phyloP scores from a whole-genome alignment of 2,329 filamentous ascomycete genomes.

The Amesomyces nigricolor region DNA sequence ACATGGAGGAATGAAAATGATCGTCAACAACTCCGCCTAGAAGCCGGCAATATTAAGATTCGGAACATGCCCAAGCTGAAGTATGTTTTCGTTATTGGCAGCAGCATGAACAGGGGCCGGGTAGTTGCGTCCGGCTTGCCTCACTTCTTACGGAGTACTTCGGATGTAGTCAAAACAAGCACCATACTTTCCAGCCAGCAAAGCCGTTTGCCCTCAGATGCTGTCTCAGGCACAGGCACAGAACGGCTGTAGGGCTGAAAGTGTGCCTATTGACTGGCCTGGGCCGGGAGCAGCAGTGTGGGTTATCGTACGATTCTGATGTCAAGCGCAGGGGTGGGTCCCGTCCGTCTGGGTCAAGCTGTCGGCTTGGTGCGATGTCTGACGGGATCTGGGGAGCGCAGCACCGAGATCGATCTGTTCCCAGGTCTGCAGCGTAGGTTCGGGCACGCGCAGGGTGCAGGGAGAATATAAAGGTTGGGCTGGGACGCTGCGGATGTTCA shows the following conservation, averaged over 20 bases:
- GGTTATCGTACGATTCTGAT: conserved; percentile 28
- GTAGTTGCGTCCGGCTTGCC: too few species aligned
- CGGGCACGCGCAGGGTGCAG: not conserved
- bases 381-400: not conserved
- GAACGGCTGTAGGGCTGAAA: conserved; percentile 16
- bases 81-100: too few species aligned
- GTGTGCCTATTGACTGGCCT: not conserved
- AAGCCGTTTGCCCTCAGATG: not conserved
- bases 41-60: too few species aligned
- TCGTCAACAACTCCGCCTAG: too few species aligned
- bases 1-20: too few species aligned
- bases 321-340: conserved; percentile 18
- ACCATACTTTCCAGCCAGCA: too few species aligned
- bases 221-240: conserved; percentile 2
- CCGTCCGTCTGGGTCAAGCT: conserved; percentile 1
- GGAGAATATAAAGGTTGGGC: not conserved
- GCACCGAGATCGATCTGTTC: conserved; percentile 4
- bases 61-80: too few species aligned
- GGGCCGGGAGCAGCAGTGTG: conserved; percentile 8
- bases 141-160: too few species aligned
- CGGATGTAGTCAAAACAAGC: too few species aligned
- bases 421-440: not conserved
- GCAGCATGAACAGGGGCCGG: too few species aligned
- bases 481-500: too few species aligned
- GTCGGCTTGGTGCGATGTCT: conserved; percentile 4